Conservation (phyloP, 1,284 basidiomycete genomes). For the Cryptococcus sp. region DNA sequence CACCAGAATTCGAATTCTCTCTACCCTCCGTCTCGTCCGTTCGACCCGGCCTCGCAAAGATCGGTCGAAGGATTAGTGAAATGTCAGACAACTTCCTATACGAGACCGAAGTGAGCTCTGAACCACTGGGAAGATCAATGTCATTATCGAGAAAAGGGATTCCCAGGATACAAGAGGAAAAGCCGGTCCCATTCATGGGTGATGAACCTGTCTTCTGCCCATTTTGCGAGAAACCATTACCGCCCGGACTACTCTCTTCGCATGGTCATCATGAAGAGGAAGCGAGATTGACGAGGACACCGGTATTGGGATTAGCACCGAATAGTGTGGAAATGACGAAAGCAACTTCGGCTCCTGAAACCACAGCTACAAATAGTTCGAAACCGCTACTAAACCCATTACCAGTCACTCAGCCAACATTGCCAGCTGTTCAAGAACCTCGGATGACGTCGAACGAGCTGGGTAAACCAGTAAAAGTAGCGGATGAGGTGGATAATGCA, state of each 20-base stretch:
- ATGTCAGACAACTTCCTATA: constrained; percentile 23
- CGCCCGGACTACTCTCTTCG: constrained; percentile 21
- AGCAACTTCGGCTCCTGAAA: not conserved
- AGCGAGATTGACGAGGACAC: not conserved
- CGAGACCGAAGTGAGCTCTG: not conserved
- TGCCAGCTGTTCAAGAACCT: no score
- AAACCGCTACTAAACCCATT: not conserved
- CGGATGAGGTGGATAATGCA: constrained; percentile 27
- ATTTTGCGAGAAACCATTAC: constrained; percentile 38
- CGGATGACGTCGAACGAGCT: constrained; percentile 18
- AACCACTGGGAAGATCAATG: not conserved
- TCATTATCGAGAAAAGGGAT: not conserved
- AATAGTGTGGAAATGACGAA: not conserved
- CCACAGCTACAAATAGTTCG: not conserved
- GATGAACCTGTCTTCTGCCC: constrained; percentile 40
- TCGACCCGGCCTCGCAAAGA: constrained; percentile 24
- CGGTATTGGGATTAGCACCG: not conserved
- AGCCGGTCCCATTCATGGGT: constrained; percentile 27
- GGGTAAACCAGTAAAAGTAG: constrained; percentile 17
- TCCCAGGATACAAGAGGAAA: not conserved
- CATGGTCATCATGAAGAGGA: not conserved
- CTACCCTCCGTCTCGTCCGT: no score
- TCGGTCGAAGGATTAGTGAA: constrained; percentile 27
- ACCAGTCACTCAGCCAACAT: constrained; percentile 6
- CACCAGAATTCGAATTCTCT: no score